Evolutionary conservation across 805 yeast species (phyloP).

Genomic region (Ogataea nonfermentans): DNA sequence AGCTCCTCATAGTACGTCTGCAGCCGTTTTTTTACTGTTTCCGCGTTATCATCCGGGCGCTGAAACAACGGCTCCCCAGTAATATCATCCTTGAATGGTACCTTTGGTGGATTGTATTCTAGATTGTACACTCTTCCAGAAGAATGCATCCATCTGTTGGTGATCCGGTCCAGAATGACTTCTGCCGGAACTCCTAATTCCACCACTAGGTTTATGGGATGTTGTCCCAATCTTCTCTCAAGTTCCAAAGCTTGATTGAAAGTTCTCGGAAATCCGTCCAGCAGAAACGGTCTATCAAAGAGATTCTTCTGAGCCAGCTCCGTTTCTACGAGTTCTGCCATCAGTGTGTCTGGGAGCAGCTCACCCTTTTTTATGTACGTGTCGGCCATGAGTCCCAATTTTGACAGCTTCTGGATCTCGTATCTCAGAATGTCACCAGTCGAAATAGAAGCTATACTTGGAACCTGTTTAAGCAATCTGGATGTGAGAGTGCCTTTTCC

Average conservation of each 20-base stretch:
- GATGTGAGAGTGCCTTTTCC: slow-evolving; percentile 92
- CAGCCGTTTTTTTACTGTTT: slow-evolving; percentile 65
- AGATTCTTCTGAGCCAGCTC: slow-evolving; percentile 46
- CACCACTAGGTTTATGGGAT: slow-evolving; percentile 68
- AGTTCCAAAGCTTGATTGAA: slow-evolving; percentile 64
- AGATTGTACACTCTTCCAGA: slow-evolving; percentile 87
- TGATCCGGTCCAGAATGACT: slow-evolving; percentile 79
- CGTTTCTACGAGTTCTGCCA: slow-evolving; percentile 55
- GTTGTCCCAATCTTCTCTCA: slow-evolving; percentile 40
- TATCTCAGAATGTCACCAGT: slow-evolving; percentile 81
- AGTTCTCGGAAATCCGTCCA: slow-evolving; percentile 94
- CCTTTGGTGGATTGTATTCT: slow-evolving; percentile 86
- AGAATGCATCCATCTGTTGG: slow-evolving; percentile 83
- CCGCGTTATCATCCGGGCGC: slow-evolving; percentile 80
- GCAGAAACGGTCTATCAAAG: slow-evolving; percentile 59
- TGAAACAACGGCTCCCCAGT: slow-evolving; percentile 85
- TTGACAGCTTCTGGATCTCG: slow-evolving; percentile 55
- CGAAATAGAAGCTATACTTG: slow-evolving; percentile 58
- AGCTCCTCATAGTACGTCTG: slow-evolving; percentile 58
- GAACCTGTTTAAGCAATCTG: slow-evolving; percentile 53
- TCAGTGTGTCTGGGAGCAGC: slow-evolving; percentile 69
- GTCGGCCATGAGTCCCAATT: slow-evolving; percentile 56
- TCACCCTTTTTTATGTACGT: slow-evolving; percentile 58
- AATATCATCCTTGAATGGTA: slow-evolving; percentile 76
- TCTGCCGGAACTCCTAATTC: slow-evolving; percentile 83